These are phyloP conservation scores for Xylaria flabelliformis DNA, from an alignment of 495 filamentous ascomycete species.

Conservation along the genomic window DNA sequence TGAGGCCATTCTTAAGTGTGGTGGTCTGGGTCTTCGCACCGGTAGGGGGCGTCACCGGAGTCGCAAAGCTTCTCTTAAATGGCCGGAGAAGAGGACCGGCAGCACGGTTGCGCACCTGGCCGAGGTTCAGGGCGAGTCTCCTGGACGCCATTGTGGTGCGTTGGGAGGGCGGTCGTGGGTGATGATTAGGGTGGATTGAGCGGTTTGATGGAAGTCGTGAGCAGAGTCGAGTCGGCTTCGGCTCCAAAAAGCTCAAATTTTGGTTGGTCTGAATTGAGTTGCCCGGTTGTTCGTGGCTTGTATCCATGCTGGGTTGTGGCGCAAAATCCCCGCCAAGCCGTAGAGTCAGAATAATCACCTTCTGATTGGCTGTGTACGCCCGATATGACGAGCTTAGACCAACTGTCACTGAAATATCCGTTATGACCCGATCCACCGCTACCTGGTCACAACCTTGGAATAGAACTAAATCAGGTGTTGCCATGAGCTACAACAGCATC, in stretches of 20 bases:
- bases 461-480: no score
- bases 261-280: constrained; percentile 37
- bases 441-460: not conserved
- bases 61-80: constrained; percentile 82
- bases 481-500: not conserved
- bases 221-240: constrained; percentile 38
- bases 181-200: constrained; percentile 45
- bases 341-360: constrained; percentile 32
- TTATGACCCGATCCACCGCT: constrained; percentile 10
- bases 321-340: constrained; percentile 5
- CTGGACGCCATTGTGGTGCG: constrained; percentile 83
- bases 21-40: constrained; percentile 87
- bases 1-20: constrained; percentile 95
- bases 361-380: constrained; percentile 33
- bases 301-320: constrained; percentile 9
- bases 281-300: constrained; percentile 25
- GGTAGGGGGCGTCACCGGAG: constrained; percentile 70
- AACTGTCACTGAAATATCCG: not conserved
- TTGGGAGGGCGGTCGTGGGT: constrained; percentile 36
- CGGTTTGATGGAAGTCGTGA: constrained; percentile 52
- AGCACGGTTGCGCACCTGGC: constrained; percentile 83
- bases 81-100: constrained; percentile 74
- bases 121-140: constrained; percentile 87
- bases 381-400: constrained; percentile 17
- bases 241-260: constrained; percentile 42